phyloP scores from a whole-genome alignment of 306 rosid genomes.

The Psophocarpus tetragonolobus region DNA sequence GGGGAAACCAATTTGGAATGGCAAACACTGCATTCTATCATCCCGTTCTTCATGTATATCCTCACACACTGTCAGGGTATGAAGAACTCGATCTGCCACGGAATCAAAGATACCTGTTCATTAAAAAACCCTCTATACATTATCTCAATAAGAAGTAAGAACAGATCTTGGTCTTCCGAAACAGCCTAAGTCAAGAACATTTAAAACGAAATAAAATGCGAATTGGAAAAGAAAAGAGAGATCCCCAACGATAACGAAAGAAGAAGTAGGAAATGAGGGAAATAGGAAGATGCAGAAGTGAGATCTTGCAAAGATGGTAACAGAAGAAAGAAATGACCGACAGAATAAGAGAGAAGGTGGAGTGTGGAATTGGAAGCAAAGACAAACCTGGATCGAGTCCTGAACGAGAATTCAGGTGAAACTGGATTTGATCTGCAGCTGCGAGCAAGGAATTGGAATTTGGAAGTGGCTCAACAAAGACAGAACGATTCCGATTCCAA shows the following conservation, averaged over 20 bases:
- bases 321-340: not conserved
- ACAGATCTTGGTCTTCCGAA: conserved; percentile 48
- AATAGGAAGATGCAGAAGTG: conserved; percentile 20
- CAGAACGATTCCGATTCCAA: not conserved
- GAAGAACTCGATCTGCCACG: conserved; percentile 54
- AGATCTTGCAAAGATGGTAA: conserved; percentile 49
- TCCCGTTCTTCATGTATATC: conserved; percentile 67
- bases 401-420: conserved; percentile 45
- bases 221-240: conserved; percentile 5
- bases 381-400: conserved; percentile 50
- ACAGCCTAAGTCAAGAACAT: conserved; percentile 13
- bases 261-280: not conserved
- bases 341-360: not conserved
- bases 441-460: conserved; percentile 31
- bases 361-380: conserved; percentile 23
- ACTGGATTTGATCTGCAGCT: conserved; percentile 52
- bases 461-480: conserved; percentile 7
- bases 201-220: not conserved
- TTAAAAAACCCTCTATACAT: not conserved
- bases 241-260: conserved; percentile 21
- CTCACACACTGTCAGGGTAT: conserved; percentile 40
- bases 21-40: conserved; percentile 97
- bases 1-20: conserved; percentile 90
- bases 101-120: not conserved
- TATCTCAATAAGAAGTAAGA: not conserved